These are phyloP conservation scores for Phytophthora colocasiae DNA, from an alignment of 352 stramenopile genomes.

Conservation along the genomic window DNA sequence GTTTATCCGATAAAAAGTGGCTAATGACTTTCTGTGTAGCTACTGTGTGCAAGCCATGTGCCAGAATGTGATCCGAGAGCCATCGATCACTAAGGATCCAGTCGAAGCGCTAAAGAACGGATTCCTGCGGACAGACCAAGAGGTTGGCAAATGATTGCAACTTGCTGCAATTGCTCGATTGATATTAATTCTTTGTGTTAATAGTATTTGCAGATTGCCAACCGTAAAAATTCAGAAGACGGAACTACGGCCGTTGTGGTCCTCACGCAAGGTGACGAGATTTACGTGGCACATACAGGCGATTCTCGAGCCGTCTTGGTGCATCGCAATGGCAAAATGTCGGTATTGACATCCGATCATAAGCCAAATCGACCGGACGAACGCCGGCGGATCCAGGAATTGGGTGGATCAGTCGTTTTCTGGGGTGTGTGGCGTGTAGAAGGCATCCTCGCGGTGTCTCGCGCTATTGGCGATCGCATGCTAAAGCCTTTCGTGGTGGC, in stretches of 20 bases:
- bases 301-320: constrained; percentile 92
- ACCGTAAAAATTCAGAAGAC: constrained; percentile 85
- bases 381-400: constrained; percentile 85
- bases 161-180: background rate
- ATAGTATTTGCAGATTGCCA: constrained; percentile 87
- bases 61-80: constrained; percentile 84
- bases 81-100: constrained; percentile 70
- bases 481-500: constrained; percentile 94
- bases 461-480: constrained; percentile 92
- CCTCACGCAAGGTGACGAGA: constrained; percentile 70
- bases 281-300: constrained; percentile 92
- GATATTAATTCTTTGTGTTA: background rate
- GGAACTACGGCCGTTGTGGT: constrained; percentile 91
- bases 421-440: constrained; percentile 95
- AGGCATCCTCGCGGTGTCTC: constrained; percentile 93
- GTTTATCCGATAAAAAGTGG: constrained; percentile 6
- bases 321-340: constrained; percentile 75
- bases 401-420: constrained; percentile 91
- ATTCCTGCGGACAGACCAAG: constrained; percentile 81
- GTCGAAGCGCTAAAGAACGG: constrained; percentile 77
- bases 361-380: constrained; percentile 93
- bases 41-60: constrained; percentile 87
- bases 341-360: constrained; percentile 88
- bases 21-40: constrained; percentile 34
- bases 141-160: constrained; percentile 43